Conservation (phyloP, 2,329 filamentous ascomycete species). For the Arthrobotrys musiformis region DNA sequence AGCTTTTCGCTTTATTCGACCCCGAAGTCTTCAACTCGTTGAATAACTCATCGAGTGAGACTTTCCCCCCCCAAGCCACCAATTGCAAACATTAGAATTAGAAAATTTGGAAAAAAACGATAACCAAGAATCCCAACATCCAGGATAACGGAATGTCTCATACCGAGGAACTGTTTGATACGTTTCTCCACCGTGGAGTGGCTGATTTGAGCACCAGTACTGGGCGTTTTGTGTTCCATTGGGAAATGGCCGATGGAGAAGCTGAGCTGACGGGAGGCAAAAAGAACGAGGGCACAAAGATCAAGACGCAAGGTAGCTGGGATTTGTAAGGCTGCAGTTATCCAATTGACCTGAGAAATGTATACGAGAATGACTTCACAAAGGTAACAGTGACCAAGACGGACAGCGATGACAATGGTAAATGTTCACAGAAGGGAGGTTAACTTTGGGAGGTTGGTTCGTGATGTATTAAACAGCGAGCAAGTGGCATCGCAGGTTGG, state of each 20-base stretch:
- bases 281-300: background rate
- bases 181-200: slow-evolving; percentile 40
- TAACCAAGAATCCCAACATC: slow-evolving; percentile 32
- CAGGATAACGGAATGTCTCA: slow-evolving; percentile 17
- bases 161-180: slow-evolving; percentile 49
- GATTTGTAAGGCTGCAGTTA: background rate
- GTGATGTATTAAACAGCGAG: background rate
- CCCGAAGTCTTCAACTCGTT: slow-evolving; percentile 16
- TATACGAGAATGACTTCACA: background rate
- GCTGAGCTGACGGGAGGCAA: background rate
- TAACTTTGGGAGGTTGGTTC: background rate
- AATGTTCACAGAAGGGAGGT: background rate
- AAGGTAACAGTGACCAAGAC: background rate
- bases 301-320: background rate
- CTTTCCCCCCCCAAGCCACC: background rate
- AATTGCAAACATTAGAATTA: no score
- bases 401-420: background rate
- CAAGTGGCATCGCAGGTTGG: background rate
- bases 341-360: background rate
- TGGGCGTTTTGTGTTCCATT: slow-evolving; percentile 35
- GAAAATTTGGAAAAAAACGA: no score
- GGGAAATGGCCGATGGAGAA: background rate
- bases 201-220: slow-evolving; percentile 18
- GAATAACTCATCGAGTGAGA: slow-evolving; percentile 12
- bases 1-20: slow-evolving; percentile 14